A percentile compares a stretch with the other conserved stretches of the same genome.
Conservation (phyloP, 2,329 filamentous ascomycete genomes). For the Colletotrichum sp. region DNA sequence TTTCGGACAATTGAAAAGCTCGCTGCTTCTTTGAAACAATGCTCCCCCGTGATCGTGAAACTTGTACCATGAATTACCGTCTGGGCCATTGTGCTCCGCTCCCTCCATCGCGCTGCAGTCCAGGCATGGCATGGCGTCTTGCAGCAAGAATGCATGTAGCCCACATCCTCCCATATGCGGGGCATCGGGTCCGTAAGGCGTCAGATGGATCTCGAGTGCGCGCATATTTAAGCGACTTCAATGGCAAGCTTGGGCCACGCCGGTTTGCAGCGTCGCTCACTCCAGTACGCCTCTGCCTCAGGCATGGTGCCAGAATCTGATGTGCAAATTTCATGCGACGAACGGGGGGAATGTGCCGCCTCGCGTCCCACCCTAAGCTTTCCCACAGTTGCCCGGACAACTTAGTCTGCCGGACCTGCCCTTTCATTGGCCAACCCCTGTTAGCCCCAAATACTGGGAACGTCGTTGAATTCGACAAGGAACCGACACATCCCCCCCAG, state of each 20-base stretch:
- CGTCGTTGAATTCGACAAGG: constrained; percentile 18
- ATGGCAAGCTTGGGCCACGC: neutral
- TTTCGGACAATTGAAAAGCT: constrained; percentile 19
- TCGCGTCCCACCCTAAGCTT: neutral
- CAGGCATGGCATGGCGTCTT: neutral
- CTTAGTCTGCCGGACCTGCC: neutral
- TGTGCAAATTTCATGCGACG: neutral
- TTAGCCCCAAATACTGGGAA: constrained; percentile 22
- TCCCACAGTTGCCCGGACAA: constrained; percentile 26
- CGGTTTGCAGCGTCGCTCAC: neutral
- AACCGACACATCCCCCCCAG: constrained; percentile 18
- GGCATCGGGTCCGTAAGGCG: neutral
- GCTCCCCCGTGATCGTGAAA: neutral
- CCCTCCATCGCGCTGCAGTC: neutral
- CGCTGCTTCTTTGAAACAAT: constrained; percentile 19
- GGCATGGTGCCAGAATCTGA: neutral
- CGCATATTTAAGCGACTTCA: neutral
- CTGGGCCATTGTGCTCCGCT: neutral
- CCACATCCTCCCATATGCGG: neutral
- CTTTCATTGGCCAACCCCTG: constrained; percentile 19
- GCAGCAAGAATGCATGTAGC: neutral
- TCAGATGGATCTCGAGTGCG: neutral
- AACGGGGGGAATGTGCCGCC: constrained; percentile 7
- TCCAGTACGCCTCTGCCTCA: neutral
- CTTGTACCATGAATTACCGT: neutral